Evolutionary conservation across 805 yeast species (phyloP), one percentile per base, ranked within the genome.

Genomic region (Kodamaea kaohsiungensis): DNA sequence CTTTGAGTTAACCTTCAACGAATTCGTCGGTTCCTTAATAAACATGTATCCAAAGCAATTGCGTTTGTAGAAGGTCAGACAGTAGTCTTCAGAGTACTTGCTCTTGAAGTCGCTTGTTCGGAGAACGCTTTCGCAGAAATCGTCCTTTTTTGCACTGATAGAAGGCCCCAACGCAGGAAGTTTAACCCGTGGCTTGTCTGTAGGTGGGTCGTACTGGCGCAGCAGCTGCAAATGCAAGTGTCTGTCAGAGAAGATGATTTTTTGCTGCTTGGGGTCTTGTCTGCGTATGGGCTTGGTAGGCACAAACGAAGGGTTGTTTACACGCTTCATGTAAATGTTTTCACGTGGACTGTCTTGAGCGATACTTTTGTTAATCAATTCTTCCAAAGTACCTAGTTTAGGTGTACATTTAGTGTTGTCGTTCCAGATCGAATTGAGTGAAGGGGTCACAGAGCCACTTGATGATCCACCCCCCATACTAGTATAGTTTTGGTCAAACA

Each of bases 11-110:
- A 67, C 69, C 46, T 66, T 65, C 19, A 67, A 53, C 5, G 70
- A 60, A 51, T 59, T 67, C 10, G 65, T 64, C 9, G 72, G 65
- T 48, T 71, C 75, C 43, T 63, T 63, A n/a, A 65, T 65, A 53
- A 70, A 71, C 75, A 71, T 71, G 53, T 69, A 71, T 15, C 73
- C 72, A 43, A 65, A 67, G 13, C 53, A 47, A 43, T 70, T 70
- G 45, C 75, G 54, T 48, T 68, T 69, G 59, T 70, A 71, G 56
- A 70, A 71, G 5, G 73, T 71, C 15, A 72, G 66, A 53, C 73
- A 67, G 56, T 53, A 53, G 16, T 53, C 54, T 27, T 53, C 57
- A 5, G 48, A 27, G 39, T 56, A 53, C 46, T 53, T 51, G 46
- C 40, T 45, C 39, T 37, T 50, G 42, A 46, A 40, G 7, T 27